Base-by-base conservation (phyloP, 2,329 filamentous ascomycete genomes). In the Paecilomyces dactylethromorphus region DNA sequence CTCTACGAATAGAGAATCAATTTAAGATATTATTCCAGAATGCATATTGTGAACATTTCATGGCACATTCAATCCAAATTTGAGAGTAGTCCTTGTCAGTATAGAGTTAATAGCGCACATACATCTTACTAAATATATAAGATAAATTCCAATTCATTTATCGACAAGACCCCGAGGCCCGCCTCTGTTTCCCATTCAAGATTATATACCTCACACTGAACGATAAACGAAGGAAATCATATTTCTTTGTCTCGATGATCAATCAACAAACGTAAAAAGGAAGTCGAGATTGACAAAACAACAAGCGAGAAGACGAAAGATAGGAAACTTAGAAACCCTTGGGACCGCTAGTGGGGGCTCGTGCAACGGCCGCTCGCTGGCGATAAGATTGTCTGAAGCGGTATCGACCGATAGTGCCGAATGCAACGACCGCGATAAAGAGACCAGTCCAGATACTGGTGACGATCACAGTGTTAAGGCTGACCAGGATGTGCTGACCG, bases 301-400 rank as follows among this genome's bases (percentile, higher is more conserved):
- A 45, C n/a, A n/a, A 45, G 39, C 39, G 21, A 45, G n/a, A 45
- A 18, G 8, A 45, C 18, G 18, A 45, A 18, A 45, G 21, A 21
- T 5, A 45, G 15, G n/a, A 8, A 11, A 15, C 21, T 52, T 26
- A 52, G 50, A 52, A 24, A 12, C 50, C 50, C 26, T 29, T 52
- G 3, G 50, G 26, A 24, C 6, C 50, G 6, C 5, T 5, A 13
- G 5, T 10, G 15, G 13, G 2, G 35, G 50, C 50, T 24, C 21
- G 50, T 22, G 13, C 50, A 11, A 24, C n/a, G n/a, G 21, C 22
- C 6, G 69, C 60, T 55, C 70, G 62, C 58, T 66, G 65, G 54
- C 71, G 65, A 62, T 71, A 75, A 52, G 63, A 62, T 39, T 69
- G 64, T 56, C 73, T 64, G 58, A 71, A 72, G 56, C 67, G 66